Percentiles rank a stretch among this genome's conserved stretches.
phyloP scores from a whole-genome alignment of 768 basidiomycete species.

The Termitomyces sp. region DNA sequence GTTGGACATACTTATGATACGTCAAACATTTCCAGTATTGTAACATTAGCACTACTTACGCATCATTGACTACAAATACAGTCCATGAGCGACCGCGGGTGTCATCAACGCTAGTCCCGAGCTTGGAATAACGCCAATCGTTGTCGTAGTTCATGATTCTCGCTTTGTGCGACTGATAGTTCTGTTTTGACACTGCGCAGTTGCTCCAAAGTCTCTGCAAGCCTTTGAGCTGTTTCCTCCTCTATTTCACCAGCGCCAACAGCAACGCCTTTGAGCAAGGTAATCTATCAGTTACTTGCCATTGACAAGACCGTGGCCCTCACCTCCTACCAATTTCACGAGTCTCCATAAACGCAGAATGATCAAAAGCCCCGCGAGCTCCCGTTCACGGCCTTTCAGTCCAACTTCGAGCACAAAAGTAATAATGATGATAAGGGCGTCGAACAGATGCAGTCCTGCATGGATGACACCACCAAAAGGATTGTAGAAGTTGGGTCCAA shows the following conservation, averaged over 20 bases:
- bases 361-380: conserved; percentile 68
- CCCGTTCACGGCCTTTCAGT: conserved; percentile 63
- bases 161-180: conserved; percentile 42
- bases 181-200: conserved; percentile 42
- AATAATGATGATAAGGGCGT: conserved; percentile 63
- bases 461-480: conserved; percentile 56
- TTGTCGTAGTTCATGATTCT: conserved; percentile 51
- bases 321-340: conserved; percentile 64
- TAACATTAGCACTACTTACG: conserved; percentile 6
- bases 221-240: conserved; percentile 47
- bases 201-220: conserved; percentile 45
- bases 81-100: not conserved
- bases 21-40: conserved; percentile 3
- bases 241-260: conserved; percentile 71
- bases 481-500: conserved; percentile 59
- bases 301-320: not conserved
- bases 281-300: not conserved
- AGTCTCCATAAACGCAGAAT: conserved; percentile 79
- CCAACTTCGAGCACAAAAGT: conserved; percentile 74
- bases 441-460: conserved; percentile 68
- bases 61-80: not conserved
- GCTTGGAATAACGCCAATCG: conserved; percentile 22
- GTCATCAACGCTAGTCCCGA: not conserved
- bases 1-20: not conserved
- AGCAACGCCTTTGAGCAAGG: conserved; percentile 52